Base-by-base conservation (phyloP, 805 yeast genomes). In the Dipodascus geniculatus region DNA sequence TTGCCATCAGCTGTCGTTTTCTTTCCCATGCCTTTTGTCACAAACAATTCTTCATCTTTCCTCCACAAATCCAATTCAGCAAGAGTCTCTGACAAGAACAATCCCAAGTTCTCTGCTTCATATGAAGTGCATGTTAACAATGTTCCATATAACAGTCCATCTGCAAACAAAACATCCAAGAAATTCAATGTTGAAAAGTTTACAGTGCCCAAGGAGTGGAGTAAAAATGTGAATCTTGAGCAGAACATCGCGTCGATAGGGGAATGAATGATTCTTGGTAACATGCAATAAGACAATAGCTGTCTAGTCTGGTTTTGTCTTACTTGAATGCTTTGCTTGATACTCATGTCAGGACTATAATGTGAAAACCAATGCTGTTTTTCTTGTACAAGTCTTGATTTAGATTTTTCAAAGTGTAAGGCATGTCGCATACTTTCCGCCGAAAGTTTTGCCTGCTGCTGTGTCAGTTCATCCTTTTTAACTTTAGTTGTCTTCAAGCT, bases 41-140 rank as follows among this genome's bases (percentile, higher is more conserved):
- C 55, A 60, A 71, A 79, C 0, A 52, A 49, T 0, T 60, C 67
- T 11, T 68, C 67, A 8, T 64, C 57, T 1, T 64, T 63, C 74
- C 85, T 78, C 57, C 71, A 61, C n/a, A 61, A 55, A 53, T 78
- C 76, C 48, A 83, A 69, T 22, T 67, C 68, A 3, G 65, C 68
- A 48, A 87, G 68, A 1, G 85, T 57, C 22, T 79, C 81, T 23
- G 79, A 72, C 59, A 80, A 78, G 59, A 90, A 89, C 11, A 87
- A 66, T 2, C 96, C 96, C 42, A 89, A 65, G 63, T 86, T 85
- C 60, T 89, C 95, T 1, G 95, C 82, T 63, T 90, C 96, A 2
- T 74, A 67, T 0, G 87, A 76, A 0, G 96, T 85, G 53, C 81
- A 77, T 1, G 91, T 79, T 60, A 78, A 83, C 11, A 89, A 63